Evolutionary conservation across 345 rosid genomes (phyloP).

Genomic region (Mangifera indica): DNA sequence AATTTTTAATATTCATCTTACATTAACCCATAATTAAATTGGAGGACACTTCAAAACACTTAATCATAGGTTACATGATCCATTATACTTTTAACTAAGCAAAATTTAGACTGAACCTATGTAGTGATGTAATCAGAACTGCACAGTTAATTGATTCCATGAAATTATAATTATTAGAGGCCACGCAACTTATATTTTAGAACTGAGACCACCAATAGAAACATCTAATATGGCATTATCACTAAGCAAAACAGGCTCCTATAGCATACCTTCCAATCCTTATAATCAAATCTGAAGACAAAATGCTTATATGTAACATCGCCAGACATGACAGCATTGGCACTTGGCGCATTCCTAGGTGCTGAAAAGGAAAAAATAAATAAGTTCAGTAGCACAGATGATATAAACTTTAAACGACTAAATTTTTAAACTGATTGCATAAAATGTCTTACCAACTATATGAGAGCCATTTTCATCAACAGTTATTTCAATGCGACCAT

Average conservation of each 20-base stretch:
- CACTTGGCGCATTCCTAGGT: conserved; percentile 80
- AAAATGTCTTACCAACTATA: conserved; percentile 57
- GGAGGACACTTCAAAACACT: neutral
- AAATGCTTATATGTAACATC: conserved; percentile 69
- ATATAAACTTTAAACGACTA: neutral
- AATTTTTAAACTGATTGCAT: conserved; percentile 3
- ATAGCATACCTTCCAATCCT: conserved; percentile 80
- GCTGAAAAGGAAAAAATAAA: conserved; percentile 39
- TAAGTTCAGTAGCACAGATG: neutral
- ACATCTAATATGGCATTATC: neutral
- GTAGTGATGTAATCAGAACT: neutral
- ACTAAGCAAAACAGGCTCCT: neutral
- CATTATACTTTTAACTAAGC: too few relatives aligned
- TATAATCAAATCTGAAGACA: conserved; percentile 82
- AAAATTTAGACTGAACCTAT: neutral
- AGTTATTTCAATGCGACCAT: conserved; percentile 69
- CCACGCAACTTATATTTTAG: neutral
- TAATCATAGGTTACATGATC: neutral
- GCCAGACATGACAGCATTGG: conserved; percentile 51
- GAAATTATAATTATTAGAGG: neutral
- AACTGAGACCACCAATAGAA: neutral
- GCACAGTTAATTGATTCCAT: neutral
- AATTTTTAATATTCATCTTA: neutral
- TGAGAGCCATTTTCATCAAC: conserved; percentile 65
- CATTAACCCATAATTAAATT: neutral